Evolutionary conservation across 768 basidiomycete species (phyloP), one percentile per base, ranked within the genome.

Genomic region (Gymnopilus dilepis): DNA sequence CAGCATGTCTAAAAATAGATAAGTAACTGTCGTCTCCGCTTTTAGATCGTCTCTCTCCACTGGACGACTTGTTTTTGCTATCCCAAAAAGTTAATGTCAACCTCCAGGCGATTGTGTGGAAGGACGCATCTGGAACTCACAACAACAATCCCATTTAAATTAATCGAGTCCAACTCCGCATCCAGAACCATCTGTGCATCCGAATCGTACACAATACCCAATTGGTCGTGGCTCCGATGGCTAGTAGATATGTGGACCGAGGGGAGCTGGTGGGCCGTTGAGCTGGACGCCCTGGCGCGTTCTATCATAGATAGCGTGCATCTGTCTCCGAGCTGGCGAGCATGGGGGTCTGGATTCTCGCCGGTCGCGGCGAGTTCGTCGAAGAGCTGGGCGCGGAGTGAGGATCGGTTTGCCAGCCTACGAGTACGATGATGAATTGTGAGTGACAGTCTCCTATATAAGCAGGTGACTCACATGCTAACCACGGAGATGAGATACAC

Each of bases 381-480:
- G n/a, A 52, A 12, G 17, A 63, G 58, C 34, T 63, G 50, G 19
- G 57, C 58, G 34, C 58, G 62, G 13, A 63, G 56, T 13, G 45
- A 26, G 21, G 52, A 30, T 9, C 61, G 62, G 28, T 59, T 63
- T 17, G 58, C 38, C 24, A 63, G 58, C 62, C 62, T 63, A 13
- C 1, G 21, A 17, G 21, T 3, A 21, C 8, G 22, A 12, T 34
- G 11, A 34, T 5, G 15, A 19, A 2, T 22, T 38, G 12, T 6
- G 13, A 54, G 15, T 26, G 6, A 5, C 13, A 5, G n/a, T n/a
- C n/a, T n/a, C n/a, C n/a, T n/a, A n/a, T n/a, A n/a, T n/a, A 24
- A 40, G 13, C 2, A 26, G 4, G 2, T 6, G 3, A 26, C 52
- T 24, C 17, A 40, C 52, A 54, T 54, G 37, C 52, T 54, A 26